phyloP scores from a whole-genome alignment of 2,329 filamentous ascomycete genomes.

The Aspergillus chevalieri region DNA sequence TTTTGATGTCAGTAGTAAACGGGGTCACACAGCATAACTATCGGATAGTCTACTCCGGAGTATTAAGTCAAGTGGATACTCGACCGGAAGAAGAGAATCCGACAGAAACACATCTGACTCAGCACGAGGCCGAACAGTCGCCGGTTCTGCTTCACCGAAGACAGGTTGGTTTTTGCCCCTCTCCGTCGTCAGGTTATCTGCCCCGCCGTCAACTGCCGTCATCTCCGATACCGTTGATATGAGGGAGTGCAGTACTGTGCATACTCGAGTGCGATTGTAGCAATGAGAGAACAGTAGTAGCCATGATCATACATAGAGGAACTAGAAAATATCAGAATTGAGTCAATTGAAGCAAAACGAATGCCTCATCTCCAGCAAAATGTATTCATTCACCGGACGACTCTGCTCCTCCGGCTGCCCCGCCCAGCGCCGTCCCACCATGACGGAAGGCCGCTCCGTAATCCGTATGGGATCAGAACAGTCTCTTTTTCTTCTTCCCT shows the following conservation, averaged over 20 bases:
- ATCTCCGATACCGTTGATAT: not conserved
- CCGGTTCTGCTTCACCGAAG: not conserved
- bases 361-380: no score
- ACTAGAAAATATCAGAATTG: not conserved
- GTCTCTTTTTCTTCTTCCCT: constrained; percentile 12
- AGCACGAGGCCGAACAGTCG: no score
- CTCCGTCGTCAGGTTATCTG: not conserved
- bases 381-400: constrained; percentile 22
- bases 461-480: constrained; percentile 11
- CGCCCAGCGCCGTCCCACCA: constrained; percentile 20
- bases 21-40: no score
- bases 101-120: no score
- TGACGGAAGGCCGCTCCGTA: constrained; percentile 35
- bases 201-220: not conserved
- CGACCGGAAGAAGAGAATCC: no score
- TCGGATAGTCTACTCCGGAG: no score
- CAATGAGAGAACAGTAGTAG: not conserved
- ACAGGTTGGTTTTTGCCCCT: not conserved
- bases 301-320: not conserved
- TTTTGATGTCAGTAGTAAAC: no score
- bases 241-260: not conserved
- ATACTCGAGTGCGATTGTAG: no score
- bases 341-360: not conserved
- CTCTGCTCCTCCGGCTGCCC: constrained; percentile 29
- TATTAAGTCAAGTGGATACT: no score